Evolutionary conservation across 2,329 filamentous ascomycete genomes (phyloP).

Genomic region (Aspergillus tubingensis): DNA sequence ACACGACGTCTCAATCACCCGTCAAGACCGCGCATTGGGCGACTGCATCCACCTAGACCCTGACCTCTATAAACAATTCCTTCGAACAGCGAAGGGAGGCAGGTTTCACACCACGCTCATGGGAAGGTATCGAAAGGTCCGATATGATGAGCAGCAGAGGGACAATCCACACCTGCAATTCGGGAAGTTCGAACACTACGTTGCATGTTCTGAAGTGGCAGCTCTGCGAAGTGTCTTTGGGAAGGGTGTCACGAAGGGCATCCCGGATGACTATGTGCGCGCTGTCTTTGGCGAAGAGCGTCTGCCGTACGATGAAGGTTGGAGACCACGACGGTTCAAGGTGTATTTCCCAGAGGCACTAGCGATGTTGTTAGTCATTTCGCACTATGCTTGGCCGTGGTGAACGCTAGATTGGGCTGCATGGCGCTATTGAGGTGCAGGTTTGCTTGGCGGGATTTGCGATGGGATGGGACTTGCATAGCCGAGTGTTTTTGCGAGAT

Average conservation of each 20-base stretch:
- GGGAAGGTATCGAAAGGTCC: constrained; percentile 13
- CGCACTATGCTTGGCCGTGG: constrained; percentile 19
- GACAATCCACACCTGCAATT: constrained; percentile 12
- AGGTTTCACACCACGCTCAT: constrained; percentile 7
- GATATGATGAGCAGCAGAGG: constrained; percentile 13
- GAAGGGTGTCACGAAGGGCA: constrained; percentile 6
- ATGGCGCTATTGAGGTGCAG: neutral
- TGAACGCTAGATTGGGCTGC: neutral
- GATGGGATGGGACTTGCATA: neutral
- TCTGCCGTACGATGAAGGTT: constrained; percentile 20
- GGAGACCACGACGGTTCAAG: constrained; percentile 15
- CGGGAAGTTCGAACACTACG: constrained; percentile 8
- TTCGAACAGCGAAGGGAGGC: neutral
- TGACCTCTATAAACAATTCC: constrained; percentile 8
- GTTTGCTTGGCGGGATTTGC: neutral
- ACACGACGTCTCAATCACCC: constrained; percentile 21
- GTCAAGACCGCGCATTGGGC: constrained; percentile 20
- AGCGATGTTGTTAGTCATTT: constrained; percentile 10
- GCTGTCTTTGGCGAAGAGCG: constrained; percentile 20
- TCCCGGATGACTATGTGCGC: constrained; percentile 17
- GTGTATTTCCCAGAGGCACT: constrained; percentile 13
- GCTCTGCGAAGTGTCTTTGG: constrained; percentile 16
- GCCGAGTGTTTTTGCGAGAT: neutral
- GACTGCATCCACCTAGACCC: constrained; percentile 13
- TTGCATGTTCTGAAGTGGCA: constrained; percentile 16